Conservation (phyloP, 2,329 filamentous ascomycete species). For the Calonectria fujianensis region DNA sequence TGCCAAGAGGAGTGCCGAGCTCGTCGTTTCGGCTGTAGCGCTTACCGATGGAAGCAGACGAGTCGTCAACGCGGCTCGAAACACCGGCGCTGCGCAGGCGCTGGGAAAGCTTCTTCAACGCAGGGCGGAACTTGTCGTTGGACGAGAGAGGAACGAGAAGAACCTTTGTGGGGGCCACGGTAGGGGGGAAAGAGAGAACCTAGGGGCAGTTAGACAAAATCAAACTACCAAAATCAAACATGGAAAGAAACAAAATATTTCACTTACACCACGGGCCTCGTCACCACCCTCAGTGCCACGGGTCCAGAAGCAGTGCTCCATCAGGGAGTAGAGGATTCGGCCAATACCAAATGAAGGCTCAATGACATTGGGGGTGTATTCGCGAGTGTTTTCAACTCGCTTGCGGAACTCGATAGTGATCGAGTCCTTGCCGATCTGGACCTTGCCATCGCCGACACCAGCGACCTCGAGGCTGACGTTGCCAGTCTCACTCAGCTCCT, state of each 20-base stretch:
- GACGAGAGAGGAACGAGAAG: constrained; percentile 91
- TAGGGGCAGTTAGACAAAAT: constrained; percentile 47
- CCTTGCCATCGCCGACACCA: constrained; percentile 80
- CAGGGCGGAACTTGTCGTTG: constrained; percentile 87
- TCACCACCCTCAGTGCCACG: constrained; percentile 77
- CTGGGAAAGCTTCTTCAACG: constrained; percentile 82
- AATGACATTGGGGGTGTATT: constrained; percentile 96
- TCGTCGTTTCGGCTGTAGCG: constrained; percentile 97
- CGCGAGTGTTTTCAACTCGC: constrained; percentile 86
- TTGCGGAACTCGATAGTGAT: constrained; percentile 90
- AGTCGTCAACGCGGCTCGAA: constrained; percentile 91
- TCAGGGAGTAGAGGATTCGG: constrained; percentile 92
- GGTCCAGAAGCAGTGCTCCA: constrained; percentile 97
- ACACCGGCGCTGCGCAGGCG: constrained; percentile 85
- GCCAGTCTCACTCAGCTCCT: constrained; percentile 82
- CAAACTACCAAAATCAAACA: neutral
- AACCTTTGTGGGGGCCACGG: constrained; percentile 95
- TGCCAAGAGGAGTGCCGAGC: constrained; percentile 93
- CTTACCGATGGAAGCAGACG: constrained; percentile 94
- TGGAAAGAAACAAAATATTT: neutral
- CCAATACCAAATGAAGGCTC: constrained; percentile 99
- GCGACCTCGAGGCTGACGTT: constrained; percentile 87
- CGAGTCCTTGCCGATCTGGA: constrained; percentile 86
- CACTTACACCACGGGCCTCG: constrained; percentile 89
- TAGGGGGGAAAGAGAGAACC: constrained; percentile 73